Percentiles rank a stretch among this genome's conserved stretches.
Evolutionary conservation across 495 filamentous ascomycete genomes (phyloP).

Genomic region (Penicillium psychrofluorescens): DNA sequence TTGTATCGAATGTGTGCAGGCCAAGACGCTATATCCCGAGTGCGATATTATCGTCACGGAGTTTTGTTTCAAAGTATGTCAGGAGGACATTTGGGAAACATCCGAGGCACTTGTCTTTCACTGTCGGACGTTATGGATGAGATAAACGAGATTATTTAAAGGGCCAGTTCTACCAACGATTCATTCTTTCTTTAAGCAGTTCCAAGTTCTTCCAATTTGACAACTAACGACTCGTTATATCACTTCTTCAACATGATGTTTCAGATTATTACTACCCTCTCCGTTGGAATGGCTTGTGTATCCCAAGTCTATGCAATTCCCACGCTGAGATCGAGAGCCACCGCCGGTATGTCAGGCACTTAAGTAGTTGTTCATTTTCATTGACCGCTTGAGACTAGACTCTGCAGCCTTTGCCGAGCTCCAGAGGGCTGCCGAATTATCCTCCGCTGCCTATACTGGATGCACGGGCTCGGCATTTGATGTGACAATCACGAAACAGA

Average conservation of each 20-base stretch:
- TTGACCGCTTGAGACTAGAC: conserved; percentile 12
- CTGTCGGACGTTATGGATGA: too few species aligned
- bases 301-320: conserved; percentile 10
- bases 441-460: conserved; percentile 26
- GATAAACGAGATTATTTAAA: neutral
- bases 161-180: neutral
- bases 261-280: neutral
- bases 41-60: too few species aligned
- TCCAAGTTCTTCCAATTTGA: too few species aligned
- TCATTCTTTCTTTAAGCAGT: neutral
- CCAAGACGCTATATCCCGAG: too few species aligned
- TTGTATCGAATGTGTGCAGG: too few species aligned
- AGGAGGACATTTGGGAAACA: too few species aligned
- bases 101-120: too few species aligned
- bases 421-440: conserved; percentile 23
- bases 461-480: conserved; percentile 23
- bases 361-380: neutral
- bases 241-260: conserved; percentile 6
- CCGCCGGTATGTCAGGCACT: conserved; percentile 5
- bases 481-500: conserved; percentile 24
- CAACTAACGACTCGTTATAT: too few species aligned
- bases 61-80: too few species aligned
- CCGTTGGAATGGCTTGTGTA: conserved; percentile 2
- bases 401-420: conserved; percentile 14
- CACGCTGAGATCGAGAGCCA: conserved; percentile 9